These are phyloP conservation scores for Typha latifolia DNA, from an alignment of 176 grass and related monocot genomes.

Conservation along the genomic window DNA sequence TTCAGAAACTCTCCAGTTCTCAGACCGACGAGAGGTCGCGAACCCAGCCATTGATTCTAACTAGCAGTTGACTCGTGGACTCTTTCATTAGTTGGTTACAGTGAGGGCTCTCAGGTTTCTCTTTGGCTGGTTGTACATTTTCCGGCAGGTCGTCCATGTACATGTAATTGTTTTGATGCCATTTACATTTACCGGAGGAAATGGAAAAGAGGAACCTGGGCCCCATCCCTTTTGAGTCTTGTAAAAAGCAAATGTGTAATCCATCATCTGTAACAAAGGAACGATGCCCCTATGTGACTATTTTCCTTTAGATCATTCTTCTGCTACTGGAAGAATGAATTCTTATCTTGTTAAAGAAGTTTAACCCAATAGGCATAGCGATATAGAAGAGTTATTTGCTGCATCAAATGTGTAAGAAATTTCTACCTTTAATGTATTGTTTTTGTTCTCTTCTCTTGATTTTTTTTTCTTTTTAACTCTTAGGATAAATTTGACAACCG, in stretches of 20 bases:
- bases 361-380: too few species aligned
- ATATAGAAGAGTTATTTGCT: too few species aligned
- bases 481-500: too few species aligned
- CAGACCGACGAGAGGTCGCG: slow-evolving; percentile 22
- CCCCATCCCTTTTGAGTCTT: not conserved
- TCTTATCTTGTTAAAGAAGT: too few species aligned
- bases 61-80: not conserved
- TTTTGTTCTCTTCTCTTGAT: too few species aligned
- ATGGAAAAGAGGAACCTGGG: not conserved
- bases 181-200: not conserved
- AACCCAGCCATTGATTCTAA: slow-evolving; percentile 3
- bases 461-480: too few species aligned
- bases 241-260: slow-evolving; percentile 1
- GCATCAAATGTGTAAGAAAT: too few species aligned
- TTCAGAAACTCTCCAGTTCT: slow-evolving; percentile 37
- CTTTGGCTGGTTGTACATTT: slow-evolving; percentile 2
- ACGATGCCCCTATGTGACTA: too few species aligned
- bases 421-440: too few species aligned
- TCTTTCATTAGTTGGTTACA: not conserved
- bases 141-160: slow-evolving; percentile 1
- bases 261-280: too few species aligned
- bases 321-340: too few species aligned
- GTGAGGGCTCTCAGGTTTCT: not conserved
- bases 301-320: too few species aligned
- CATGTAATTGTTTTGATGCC: not conserved